These are phyloP conservation scores for Yarrowia osloensis DNA, from an alignment of 805 yeast genomes.

Conservation along the genomic window DNA sequence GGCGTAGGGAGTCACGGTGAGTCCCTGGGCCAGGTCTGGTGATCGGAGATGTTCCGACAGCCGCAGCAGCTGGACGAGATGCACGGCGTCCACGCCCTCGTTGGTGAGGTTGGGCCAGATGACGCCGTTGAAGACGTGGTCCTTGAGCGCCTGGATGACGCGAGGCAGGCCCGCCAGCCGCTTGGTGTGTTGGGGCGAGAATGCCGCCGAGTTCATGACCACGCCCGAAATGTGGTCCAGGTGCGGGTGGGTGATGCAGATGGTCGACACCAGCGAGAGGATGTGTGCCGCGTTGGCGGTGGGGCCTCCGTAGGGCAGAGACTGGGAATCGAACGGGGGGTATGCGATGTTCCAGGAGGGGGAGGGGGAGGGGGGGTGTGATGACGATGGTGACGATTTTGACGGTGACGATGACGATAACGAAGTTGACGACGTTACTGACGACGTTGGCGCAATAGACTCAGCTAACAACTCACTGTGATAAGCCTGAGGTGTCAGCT, in stretches of 20 bases:
- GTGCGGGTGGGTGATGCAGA: constrained; percentile 75
- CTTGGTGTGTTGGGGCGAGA: constrained; percentile 45
- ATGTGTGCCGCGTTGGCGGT: constrained; percentile 14
- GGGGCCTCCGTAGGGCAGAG: constrained; percentile 11
- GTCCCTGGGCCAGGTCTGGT: constrained; percentile 31
- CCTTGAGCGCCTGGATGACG: constrained; percentile 55
- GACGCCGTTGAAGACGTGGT: constrained; percentile 66
- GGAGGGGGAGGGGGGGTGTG: too few relatives aligned
- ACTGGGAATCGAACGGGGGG: constrained; percentile 5
- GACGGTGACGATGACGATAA: too few relatives aligned
- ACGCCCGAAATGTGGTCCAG: constrained; percentile 75
- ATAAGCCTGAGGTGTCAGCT: background rate
- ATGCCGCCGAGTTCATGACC: constrained; percentile 68
- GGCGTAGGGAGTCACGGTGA: constrained; percentile 34
- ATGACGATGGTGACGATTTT: too few relatives aligned
- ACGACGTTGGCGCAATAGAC: constrained; percentile 11
- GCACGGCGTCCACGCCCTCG: constrained; percentile 35
- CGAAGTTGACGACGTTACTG: too few relatives aligned
- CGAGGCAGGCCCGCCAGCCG: constrained; percentile 54
- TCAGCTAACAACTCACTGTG: background rate
- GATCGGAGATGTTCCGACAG: constrained; percentile 15
- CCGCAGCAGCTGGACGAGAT: constrained; percentile 32
- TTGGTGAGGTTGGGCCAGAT: constrained; percentile 76
- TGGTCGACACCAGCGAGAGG: constrained; percentile 31
- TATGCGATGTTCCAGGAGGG: constrained; percentile 8